Evolutionary conservation across 176 grass and related monocot genomes (phyloP).

Genomic region (Miscanthus lutarioriparius): DNA sequence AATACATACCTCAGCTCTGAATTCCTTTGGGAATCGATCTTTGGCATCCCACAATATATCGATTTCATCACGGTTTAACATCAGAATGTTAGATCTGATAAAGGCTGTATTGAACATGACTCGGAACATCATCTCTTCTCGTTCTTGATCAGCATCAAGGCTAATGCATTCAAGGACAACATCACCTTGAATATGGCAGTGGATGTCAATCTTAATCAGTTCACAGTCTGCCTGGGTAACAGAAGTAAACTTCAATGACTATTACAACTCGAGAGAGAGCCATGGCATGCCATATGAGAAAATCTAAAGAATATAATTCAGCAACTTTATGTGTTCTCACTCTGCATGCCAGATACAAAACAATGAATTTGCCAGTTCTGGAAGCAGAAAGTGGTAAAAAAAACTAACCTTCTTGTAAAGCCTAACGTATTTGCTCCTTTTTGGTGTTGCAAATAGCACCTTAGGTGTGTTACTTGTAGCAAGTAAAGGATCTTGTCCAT

Average conservation of each 20-base stretch:
- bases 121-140: slow-evolving; percentile 94
- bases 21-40: slow-evolving; percentile 84
- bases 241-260: slow-evolving; percentile 30
- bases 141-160: slow-evolving; percentile 66
- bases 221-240: slow-evolving; percentile 79
- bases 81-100: slow-evolving; percentile 97
- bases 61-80: slow-evolving; percentile 91
- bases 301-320: slow-evolving; percentile 1
- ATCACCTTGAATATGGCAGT: slow-evolving; percentile 98
- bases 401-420: slow-evolving; percentile 85
- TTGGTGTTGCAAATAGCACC: slow-evolving; percentile 81
- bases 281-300: slow-evolving; percentile 9
- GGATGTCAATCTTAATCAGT: slow-evolving; percentile 94
- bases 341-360: not conserved
- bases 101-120: slow-evolving; percentile 99
- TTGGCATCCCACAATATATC: slow-evolving; percentile 96
- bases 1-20: slow-evolving; percentile 79
- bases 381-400: slow-evolving; percentile 16
- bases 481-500: slow-evolving; percentile 87
- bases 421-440: slow-evolving; percentile 78
- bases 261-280: not conserved
- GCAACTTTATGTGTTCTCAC: slow-evolving; percentile 9
- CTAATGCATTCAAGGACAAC: slow-evolving; percentile 96
- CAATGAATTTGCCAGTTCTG: slow-evolving; percentile 16
- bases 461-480: slow-evolving; percentile 56